Evolutionary conservation across 2,329 filamentous ascomycete genomes (phyloP), one percentile per base, ranked within the genome.

Genomic region (Aspergillus ruber): DNA sequence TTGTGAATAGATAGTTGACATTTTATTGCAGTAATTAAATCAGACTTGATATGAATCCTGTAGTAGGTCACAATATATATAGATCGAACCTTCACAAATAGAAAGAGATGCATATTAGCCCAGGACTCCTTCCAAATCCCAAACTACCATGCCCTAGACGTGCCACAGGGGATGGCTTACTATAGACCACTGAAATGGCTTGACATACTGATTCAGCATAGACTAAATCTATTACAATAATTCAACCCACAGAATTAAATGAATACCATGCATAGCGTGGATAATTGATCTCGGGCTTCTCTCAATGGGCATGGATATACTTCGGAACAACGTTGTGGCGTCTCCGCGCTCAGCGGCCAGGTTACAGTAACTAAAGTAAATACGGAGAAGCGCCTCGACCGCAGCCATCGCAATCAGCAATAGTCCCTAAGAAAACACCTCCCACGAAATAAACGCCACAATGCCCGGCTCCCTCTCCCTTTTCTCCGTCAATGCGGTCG

Each of bases 401-500:
- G 25, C 25, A 29, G 25, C 25, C 25, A 29, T 29, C 25, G 25
- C 25, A 29, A 29, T 29, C 25, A 52, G 35, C 47, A 47, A 45
- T 45, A 12, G 35, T 43, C 45, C 25, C 25, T 10, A 12, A 12
- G 4, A 12, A 27, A 29, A 29, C 25, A 29, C 25, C 25, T 10
- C 9, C 25, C 7, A 3, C 25, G n/a, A 9, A 12, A 4, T 12
- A 12, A 21, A 10, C n/a, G 52, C 56, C 66, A 73, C 50, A 53
- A 89, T 90, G 86, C 80, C 84, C 58, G 83, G 84, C 54, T 81
- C 82, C 72, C 83, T 89, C 74, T 85, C 84, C 54, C 79, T 90
- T 40, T 85, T 86, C 74, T 82, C 84, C 62, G 79, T 90, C 64
- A 85, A 87, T 69, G 86, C 86, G 64, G 79, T 90, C 67, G 78